These are phyloP conservation scores for Erigeron canadensis DNA, from an alignment of 129 eudicot species.

Conservation along the genomic window DNA sequence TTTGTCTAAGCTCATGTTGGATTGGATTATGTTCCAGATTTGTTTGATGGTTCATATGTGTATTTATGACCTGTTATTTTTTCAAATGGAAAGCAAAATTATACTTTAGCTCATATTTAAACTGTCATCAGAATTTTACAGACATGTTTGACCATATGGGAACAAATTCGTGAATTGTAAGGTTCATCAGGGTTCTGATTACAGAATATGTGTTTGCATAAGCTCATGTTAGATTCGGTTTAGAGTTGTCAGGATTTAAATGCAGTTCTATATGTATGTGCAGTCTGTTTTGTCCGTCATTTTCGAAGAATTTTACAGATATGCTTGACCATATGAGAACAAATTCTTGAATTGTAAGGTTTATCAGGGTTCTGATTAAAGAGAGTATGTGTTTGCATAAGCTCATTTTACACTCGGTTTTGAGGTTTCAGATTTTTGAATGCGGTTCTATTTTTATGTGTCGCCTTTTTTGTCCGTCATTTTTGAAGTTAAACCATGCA, in stretches of 20 bases:
- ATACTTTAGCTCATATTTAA: neutral
- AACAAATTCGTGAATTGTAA: neutral
- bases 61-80: constrained; percentile 9
- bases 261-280: neutral
- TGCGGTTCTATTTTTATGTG: neutral
- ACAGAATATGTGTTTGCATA: neutral
- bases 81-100: constrained; percentile 9
- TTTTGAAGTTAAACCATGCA: neutral
- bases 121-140: neutral
- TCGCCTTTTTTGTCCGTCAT: neutral
- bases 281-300: neutral
- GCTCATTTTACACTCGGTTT: too few species aligned
- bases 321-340: neutral
- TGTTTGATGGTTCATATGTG: neutral
- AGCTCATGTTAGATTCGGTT: too few species aligned
- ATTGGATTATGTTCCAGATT: constrained; percentile 9
- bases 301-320: neutral
- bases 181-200: neutral
- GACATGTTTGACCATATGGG: neutral
- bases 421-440: neutral
- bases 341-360: neutral
- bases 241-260: neutral
- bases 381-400: neutral
- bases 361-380: neutral
- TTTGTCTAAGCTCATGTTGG: too few species aligned